Conservation (phyloP, 2,329 filamentous ascomycete species). For the Hymenoscyphus fructigenus region DNA sequence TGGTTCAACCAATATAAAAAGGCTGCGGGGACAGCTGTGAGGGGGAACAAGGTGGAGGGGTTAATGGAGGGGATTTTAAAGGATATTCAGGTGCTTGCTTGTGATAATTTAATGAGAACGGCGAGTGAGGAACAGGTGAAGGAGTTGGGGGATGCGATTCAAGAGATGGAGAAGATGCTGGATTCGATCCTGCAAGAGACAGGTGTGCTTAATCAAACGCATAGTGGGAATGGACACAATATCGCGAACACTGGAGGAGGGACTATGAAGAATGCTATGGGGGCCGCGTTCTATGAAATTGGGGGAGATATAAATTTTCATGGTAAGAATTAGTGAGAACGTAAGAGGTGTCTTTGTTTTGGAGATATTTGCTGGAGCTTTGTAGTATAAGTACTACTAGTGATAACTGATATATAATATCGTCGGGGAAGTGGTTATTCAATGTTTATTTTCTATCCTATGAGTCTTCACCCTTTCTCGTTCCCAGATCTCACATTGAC, state of each 20-base stretch:
- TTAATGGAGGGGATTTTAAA: constrained; percentile 29
- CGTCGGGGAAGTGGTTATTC: too few species aligned
- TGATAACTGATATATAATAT: too few species aligned
- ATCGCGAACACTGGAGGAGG: constrained; percentile 8
- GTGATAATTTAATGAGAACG: not conserved
- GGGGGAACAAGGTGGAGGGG: constrained; percentile 22
- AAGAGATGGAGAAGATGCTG: constrained; percentile 20
- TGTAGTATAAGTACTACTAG: not conserved
- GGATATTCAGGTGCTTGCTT: constrained; percentile 25
- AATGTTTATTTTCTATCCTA: too few species aligned
- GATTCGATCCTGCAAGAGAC: constrained; percentile 15
- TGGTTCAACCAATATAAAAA: constrained; percentile 26
- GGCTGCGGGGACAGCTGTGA: constrained; percentile 21
- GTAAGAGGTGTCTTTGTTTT: not conserved
- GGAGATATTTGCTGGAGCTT: not conserved
- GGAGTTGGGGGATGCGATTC: constrained; percentile 13
- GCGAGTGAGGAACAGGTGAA: constrained; percentile 3
- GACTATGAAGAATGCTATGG: constrained; percentile 1
- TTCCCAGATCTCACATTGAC: too few species aligned
- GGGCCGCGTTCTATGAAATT: too few species aligned
- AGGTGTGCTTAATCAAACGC: constrained; percentile 7
- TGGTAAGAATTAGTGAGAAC: not conserved
- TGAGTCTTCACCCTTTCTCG: too few species aligned
- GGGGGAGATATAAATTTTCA: not conserved
- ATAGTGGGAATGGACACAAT: not conserved